Base-by-base conservation (phyloP, 805 yeast species). In the Ogataea corticis region DNA sequence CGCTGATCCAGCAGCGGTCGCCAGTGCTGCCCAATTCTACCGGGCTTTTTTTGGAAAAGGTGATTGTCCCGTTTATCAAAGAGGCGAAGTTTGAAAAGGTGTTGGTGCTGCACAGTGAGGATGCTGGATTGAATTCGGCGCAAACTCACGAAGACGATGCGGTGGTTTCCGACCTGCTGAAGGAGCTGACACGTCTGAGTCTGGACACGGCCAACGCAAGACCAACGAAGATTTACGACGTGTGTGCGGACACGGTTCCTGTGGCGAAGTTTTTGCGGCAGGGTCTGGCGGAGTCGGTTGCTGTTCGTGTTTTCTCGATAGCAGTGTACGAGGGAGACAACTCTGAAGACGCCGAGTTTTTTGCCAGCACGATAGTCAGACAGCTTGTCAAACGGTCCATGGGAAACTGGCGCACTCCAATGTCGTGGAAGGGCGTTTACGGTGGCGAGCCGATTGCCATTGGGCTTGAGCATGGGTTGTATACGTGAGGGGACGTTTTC, bases 241-340 rank as follows among this genome's bases (percentile, higher is more conserved):
- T 28, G 14, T 7, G 13, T 28, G 14, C 31, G 11, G 31, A n/a
- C 13, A 7, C 31, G 6, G 13, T 28, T 28, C 31, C 31, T 12
- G 11, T 13, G 14, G 25, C 14, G n/a, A 12, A 11, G 31, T 28
- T 7, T n/a, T 5, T 28, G 14, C 31, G 14, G 31, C 15, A 15
- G 38, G 45, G 15, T 38, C 45, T 10, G 13, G 7, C 28, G 11
- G 33, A 31, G 18, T 5, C 33, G 18, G 27, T 10, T n/a, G 28
- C 11, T 15, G 31, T 52, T 10, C 30, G 46, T 4, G 42, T 55
- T 2, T 36, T 62, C 12, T 53, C 61, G 12, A 70, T 79, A 14
- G 82, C 75, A 60, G 95, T 85, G 1, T 89, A 87, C 63, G 97
- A 91, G 62, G 97, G 98, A 28, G 97, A 91, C 63, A 92, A 92